Conservation (phyloP, 805 yeast species). For the Metschnikowia kunwiensis region DNA sequence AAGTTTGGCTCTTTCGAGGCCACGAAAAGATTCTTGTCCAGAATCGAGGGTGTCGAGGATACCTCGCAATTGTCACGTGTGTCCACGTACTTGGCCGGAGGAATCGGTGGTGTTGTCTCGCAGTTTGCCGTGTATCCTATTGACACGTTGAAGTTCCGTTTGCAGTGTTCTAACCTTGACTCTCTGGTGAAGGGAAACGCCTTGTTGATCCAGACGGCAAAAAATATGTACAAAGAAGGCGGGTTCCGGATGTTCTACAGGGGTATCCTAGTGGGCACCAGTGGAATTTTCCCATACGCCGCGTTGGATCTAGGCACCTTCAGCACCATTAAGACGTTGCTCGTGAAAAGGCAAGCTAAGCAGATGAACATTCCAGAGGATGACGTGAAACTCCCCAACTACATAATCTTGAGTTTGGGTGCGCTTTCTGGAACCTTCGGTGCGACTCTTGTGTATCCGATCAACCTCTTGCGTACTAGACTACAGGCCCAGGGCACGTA, state of each 20-base stretch:
- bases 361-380: conserved; percentile 44
- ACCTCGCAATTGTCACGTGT: conserved; percentile 65
- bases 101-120: conserved; percentile 91
- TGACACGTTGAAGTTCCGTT: conserved; percentile 88
- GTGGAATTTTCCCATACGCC: conserved; percentile 97
- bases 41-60: conserved; percentile 72
- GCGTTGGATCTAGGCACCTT: conserved; percentile 95
- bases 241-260: conserved; percentile 79
- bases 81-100: conserved; percentile 90
- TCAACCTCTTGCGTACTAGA: conserved; percentile 86
- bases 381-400: conserved; percentile 72
- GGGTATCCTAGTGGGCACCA: conserved; percentile 85
- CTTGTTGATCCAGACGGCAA: conserved; percentile 64
- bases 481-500: conserved; percentile 96
- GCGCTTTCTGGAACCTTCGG: conserved; percentile 96
- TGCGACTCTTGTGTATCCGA: conserved; percentile 92
- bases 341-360: conserved; percentile 60
- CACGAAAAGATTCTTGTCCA: conserved; percentile 70
- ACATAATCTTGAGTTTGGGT: conserved; percentile 83
- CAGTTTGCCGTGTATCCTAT: conserved; percentile 93
- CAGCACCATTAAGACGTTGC: conserved; percentile 76
- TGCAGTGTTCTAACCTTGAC: conserved; percentile 87
- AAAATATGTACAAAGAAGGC: conserved; percentile 73
- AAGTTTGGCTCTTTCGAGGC: conserved; percentile 95
- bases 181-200: conserved; percentile 57